Evolutionary conservation across 2,329 filamentous ascomycete species (phyloP).

Genomic region (Alternaria alternata): DNA sequence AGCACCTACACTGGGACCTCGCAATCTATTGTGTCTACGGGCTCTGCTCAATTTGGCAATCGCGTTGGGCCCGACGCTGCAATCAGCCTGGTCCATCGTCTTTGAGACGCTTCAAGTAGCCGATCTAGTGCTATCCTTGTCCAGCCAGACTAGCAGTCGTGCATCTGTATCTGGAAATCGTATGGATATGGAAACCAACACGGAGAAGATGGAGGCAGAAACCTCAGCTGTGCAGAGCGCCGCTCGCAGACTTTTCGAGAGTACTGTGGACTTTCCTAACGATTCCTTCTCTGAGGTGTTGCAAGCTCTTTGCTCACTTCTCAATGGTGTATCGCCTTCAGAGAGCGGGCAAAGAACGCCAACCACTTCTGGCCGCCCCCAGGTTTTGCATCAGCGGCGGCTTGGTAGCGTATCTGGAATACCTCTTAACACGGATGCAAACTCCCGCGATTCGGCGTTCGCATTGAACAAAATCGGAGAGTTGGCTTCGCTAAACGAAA

Average conservation of each 20-base stretch:
- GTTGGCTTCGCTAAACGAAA: conserved; percentile 55
- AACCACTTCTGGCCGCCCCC: conserved; percentile 30
- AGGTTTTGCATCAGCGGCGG: conserved; percentile 48
- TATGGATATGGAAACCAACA: conserved; percentile 32
- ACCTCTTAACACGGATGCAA: conserved; percentile 50
- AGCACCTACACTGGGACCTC: conserved; percentile 72
- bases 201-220: conserved; percentile 70
- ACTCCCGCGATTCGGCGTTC: conserved; percentile 57
- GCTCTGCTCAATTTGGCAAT: conserved; percentile 96
- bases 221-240: conserved; percentile 89
- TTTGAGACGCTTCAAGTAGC: conserved; percentile 92
- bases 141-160: conserved; percentile 36
- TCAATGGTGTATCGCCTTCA: conserved; percentile 54
- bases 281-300: conserved; percentile 81
- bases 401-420: conserved; percentile 56
- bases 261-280: conserved; percentile 89
- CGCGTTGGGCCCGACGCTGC: conserved; percentile 86
- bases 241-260: conserved; percentile 85
- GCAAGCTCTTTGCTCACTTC: conserved; percentile 74
- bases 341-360: conserved; percentile 38
- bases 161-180: conserved; percentile 26
- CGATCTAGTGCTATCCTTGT: conserved; percentile 76
- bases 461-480: conserved; percentile 59
- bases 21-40: conserved; percentile 88
- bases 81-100: conserved; percentile 86